phyloP scores from a whole-genome alignment of 1,284 basidiomycete species.

The Leccinum pachyderme region DNA sequence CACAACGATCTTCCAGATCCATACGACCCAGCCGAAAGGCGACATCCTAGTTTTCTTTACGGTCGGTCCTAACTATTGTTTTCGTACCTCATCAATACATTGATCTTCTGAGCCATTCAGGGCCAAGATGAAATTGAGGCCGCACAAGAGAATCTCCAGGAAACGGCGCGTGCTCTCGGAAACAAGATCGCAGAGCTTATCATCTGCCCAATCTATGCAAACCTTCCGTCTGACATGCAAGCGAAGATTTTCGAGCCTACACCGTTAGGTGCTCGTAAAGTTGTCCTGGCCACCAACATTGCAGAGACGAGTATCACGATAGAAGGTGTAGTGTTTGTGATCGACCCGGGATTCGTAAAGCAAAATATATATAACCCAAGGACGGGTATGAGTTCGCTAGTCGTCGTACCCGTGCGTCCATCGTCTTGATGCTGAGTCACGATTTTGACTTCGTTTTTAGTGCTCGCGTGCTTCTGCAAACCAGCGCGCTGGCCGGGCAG shows the following conservation, averaged over 20 bases:
- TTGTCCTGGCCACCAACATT: conserved; percentile 97
- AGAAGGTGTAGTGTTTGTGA: conserved; percentile 96
- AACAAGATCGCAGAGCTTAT: conserved; percentile 96
- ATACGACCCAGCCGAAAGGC: conserved; percentile 97
- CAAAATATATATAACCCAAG: conserved; percentile 97
- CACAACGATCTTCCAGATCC: conserved; percentile 98
- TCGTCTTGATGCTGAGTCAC: not conserved
- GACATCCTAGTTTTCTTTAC: conserved; percentile 98
- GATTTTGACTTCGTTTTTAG: conserved; percentile 37
- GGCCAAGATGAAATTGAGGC: conserved; percentile 99
- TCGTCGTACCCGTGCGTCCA: conserved; percentile 82
- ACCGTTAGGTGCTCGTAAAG: conserved; percentile 93
- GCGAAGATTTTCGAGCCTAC: conserved; percentile 99
- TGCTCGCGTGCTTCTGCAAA: conserved; percentile 97
- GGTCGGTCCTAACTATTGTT: conserved; percentile 41
- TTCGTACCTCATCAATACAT: not conserved
- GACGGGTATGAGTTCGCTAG: conserved; percentile 93
- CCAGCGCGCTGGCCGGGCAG: conserved; percentile 95
- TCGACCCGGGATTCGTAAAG: conserved; percentile 97
- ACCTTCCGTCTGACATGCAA: conserved; percentile 98
- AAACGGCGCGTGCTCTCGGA: conserved; percentile 91
- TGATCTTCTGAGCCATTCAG: conserved; percentile 35
- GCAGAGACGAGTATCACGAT: conserved; percentile 98
- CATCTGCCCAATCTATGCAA: conserved; percentile 97
- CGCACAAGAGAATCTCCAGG: conserved; percentile 92